Evolutionary conservation across 345 rosid species (phyloP), one percentile per base, ranked within the genome.

Genomic region (Brassica juncea): DNA sequence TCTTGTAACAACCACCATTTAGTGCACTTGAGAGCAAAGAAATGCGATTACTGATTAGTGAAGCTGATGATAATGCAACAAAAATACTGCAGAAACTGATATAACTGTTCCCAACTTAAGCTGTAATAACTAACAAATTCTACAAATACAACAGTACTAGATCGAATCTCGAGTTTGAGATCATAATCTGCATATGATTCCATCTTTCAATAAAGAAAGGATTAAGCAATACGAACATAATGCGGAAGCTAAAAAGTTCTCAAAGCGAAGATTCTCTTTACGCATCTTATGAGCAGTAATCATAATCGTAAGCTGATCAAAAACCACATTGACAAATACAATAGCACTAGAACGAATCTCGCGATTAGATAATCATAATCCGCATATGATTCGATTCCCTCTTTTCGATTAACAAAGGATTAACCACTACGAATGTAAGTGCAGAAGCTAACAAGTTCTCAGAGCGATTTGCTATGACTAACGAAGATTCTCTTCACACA

Each of bases 401-500:
- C 47, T 8, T 47, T 47, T 47, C 55, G 15, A 44, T 44, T 44
- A 47, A 47, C 55, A 47, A 47, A 4, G 55, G 57, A 31, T 71
- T 9, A 15, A 21, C 57, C 57, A 49, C n/a, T 49, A 49, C 57
- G 57, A 34, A 71, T n/a, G 21, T 57, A 47, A 47, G 31, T 21
- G 21, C 52, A 3, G 74, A 68, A 69, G 52, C 80, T 42, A 52
- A 49, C 57, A 49, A 49, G 8, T n/a, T 68, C 52, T 6, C 30
- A 77, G 16, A 69, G 27, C 54, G 80, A 70, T 8, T 27, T 62
- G 27, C 54, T 32, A 70, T 9, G 60, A 69, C 5, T 32, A 60
- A 59, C 52, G 80, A n/a, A n/a, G 57, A 49, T 49, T 49, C 57
- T 49, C 57, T 49, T 49, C 7, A n/a, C 19, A n/a, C 57, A 49